A percentile compares a stretch with the other conserved stretches of the same genome.
Conservation (phyloP, 305 asterid genomes). For the Plantago coronopus region DNA sequence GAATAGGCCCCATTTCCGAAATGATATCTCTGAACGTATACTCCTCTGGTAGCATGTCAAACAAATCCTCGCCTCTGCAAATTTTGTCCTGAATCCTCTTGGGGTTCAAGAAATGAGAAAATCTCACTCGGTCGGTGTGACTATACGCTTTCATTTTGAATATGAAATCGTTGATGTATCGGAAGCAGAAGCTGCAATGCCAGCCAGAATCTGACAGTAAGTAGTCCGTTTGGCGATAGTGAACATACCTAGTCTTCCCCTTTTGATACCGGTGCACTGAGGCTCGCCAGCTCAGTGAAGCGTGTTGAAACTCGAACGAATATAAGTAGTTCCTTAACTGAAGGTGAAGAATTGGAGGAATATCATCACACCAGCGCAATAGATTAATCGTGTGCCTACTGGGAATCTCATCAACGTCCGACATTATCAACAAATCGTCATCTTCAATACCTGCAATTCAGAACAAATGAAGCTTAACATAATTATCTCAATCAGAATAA, state of each 20-base stretch:
- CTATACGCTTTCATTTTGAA: slow-evolving; percentile 78
- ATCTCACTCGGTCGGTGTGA: slow-evolving; percentile 55
- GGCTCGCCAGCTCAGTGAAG: slow-evolving; percentile 56
- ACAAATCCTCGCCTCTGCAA: slow-evolving; percentile 54
- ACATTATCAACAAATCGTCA: slow-evolving; percentile 60
- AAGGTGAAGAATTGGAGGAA: slow-evolving; percentile 54
- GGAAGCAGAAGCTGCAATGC: slow-evolving; percentile 70
- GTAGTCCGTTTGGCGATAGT: slow-evolving; percentile 47
- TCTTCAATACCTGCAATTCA: slow-evolving; percentile 51
- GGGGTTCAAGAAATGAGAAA: slow-evolving; percentile 50
- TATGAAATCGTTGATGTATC: slow-evolving; percentile 44
- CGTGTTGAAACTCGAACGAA: slow-evolving; percentile 45
- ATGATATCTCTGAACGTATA: slow-evolving; percentile 56
- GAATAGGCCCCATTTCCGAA: slow-evolving; percentile 56
- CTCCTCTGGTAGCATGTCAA: slow-evolving; percentile 66
- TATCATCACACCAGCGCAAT: slow-evolving; percentile 59
- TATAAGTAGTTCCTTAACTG: slow-evolving; percentile 48
- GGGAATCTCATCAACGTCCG: slow-evolving; percentile 60
- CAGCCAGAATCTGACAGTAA: slow-evolving; percentile 55
- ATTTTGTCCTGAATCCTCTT: slow-evolving; percentile 55
- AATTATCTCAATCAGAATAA: too few relatives aligned
- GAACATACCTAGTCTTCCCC: slow-evolving; percentile 52
- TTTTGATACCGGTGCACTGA: slow-evolving; percentile 44
- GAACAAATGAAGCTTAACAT: slow-evolving; percentile 3
- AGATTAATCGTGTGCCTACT: slow-evolving; percentile 51